Evolutionary conservation across 305 asterid species (phyloP).

Genomic region (Rubia tinctorum): DNA sequence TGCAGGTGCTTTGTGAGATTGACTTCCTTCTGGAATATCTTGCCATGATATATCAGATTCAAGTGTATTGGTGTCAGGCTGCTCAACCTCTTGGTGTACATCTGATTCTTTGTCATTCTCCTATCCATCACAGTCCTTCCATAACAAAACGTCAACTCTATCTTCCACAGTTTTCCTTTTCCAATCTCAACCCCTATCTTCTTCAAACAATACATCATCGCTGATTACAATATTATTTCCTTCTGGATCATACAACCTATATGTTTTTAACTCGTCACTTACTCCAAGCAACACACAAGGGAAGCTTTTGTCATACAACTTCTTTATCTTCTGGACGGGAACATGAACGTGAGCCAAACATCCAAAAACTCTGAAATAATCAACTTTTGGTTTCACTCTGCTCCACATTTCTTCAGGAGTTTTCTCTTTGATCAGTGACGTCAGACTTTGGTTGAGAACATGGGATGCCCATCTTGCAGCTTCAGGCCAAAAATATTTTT

Average conservation of each 20-base stretch:
- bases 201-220: conserved; percentile 6
- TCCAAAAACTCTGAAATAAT: not conserved
- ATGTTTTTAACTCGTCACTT: not conserved
- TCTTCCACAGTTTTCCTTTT: not conserved
- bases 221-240: not conserved
- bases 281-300: conserved; percentile 5
- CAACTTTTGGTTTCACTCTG: not conserved
- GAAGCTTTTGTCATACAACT: not conserved
- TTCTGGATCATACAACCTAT: not conserved
- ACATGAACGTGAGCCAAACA: too few species aligned
- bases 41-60: too few species aligned
- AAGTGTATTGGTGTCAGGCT: too few species aligned
- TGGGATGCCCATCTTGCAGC: not conserved
- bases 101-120: not conserved
- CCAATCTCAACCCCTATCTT: conserved; percentile 6
- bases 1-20: not conserved
- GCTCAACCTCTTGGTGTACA: not conserved
- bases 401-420: conserved; percentile 8
- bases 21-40: too few species aligned
- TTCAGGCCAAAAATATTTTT: not conserved
- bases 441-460: not conserved
- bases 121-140: not conserved
- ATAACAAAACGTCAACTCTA: not conserved
- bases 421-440: not conserved
- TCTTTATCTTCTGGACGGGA: not conserved